These are phyloP conservation scores for Clathrus columnatus DNA, from an alignment of 768 basidiomycete genomes.

Conservation along the genomic window DNA sequence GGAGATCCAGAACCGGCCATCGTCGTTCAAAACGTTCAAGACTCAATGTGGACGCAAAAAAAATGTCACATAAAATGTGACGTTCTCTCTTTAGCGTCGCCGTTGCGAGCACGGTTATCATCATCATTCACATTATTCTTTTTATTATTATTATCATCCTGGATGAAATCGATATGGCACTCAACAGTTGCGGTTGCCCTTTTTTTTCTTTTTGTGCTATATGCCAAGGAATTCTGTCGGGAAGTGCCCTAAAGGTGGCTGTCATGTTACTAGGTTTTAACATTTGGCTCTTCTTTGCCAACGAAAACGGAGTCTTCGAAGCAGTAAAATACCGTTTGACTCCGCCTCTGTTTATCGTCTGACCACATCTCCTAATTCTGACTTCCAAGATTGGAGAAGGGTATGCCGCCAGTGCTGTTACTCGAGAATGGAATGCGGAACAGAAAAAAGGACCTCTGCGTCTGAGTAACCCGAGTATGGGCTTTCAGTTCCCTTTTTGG, in stretches of 20 bases:
- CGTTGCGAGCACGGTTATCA: not conserved
- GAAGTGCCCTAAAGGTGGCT: not conserved
- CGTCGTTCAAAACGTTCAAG: not conserved
- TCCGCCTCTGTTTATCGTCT: not conserved
- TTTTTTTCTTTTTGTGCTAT: not conserved
- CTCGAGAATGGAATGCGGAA: conserved; percentile 4
- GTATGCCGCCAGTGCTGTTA: not conserved
- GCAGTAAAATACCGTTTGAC: conserved; percentile 4
- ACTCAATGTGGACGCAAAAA: not conserved
- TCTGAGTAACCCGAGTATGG: conserved; percentile 4
- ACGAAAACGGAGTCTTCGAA: conserved; percentile 1
- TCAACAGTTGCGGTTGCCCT: too few species aligned
- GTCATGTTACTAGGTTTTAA: not conserved
- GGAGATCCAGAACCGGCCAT: not conserved
- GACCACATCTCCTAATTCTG: conserved; percentile 6
- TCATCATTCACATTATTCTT: too few species aligned
- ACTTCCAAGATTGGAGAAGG: conserved; percentile 6
- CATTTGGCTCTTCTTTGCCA: not conserved
- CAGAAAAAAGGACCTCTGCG: conserved; percentile 1
- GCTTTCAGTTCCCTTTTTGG: not conserved
- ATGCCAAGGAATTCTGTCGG: not conserved
- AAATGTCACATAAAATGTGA: not conserved
- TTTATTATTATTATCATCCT: too few species aligned
- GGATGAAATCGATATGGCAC: too few species aligned
- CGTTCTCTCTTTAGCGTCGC: too few species aligned